These are phyloP conservation scores for Tetraselmis striata DNA, from an alignment of 139 green algal species.

Conservation along the genomic window DNA sequence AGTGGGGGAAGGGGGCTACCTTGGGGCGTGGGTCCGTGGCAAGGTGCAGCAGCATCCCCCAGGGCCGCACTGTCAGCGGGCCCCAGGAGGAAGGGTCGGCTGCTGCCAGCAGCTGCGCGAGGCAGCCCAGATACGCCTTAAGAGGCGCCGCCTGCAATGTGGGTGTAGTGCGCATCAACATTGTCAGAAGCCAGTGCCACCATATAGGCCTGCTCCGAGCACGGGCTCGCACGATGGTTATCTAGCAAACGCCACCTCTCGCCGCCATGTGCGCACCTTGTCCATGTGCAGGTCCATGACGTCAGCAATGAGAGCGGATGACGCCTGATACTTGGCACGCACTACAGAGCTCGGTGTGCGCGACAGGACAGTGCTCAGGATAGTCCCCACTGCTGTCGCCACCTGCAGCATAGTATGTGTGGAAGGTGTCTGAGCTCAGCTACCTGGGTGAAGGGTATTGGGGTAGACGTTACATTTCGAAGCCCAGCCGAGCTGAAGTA, in stretches of 20 bases:
- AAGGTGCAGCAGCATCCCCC: conserved; percentile 36
- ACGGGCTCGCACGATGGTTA: too few relatives aligned
- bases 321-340: conserved; percentile 44
- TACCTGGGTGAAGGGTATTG: background rate
- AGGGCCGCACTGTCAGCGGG: conserved; percentile 23
- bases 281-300: conserved; percentile 39
- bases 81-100: conserved; percentile 41
- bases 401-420: too few relatives aligned
- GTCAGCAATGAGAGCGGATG: conserved; percentile 25
- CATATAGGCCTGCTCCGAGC: too few relatives aligned
- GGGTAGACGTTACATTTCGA: too few relatives aligned
- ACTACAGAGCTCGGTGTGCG: conserved; percentile 51
- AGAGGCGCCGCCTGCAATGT: background rate
- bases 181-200: too few relatives aligned
- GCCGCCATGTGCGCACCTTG: conserved; percentile 12
- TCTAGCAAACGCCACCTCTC: too few relatives aligned
- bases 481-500: too few relatives aligned
- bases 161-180: too few relatives aligned
- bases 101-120: conserved; percentile 51
- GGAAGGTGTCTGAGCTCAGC: too few relatives aligned
- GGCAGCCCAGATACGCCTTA: conserved; percentile 27
- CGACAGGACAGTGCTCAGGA: conserved; percentile 48
- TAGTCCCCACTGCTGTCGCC: conserved; percentile 48
- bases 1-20: conserved; percentile 19
- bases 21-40: conserved; percentile 58